phyloP scores from a whole-genome alignment of 306 rosid genomes.

The Castanea sativa region DNA sequence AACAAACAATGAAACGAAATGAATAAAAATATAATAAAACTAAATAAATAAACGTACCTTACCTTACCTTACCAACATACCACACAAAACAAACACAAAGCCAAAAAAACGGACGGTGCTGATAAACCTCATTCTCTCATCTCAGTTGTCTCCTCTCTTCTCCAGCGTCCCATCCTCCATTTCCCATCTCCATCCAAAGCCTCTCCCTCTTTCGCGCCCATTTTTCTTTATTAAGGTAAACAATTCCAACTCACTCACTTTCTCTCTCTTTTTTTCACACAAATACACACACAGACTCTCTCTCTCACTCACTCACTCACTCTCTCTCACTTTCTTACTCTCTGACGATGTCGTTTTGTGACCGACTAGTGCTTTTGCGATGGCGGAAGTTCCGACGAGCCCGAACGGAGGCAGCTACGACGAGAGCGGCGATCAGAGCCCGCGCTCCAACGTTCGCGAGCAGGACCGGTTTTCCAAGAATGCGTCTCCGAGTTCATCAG shows the following conservation, averaged over 20 bases:
- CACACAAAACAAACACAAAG: no score
- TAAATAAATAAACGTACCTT: no score
- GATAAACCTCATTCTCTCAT: no score
- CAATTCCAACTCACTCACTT: background rate
- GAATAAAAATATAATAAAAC: no score
- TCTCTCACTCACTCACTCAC: no score
- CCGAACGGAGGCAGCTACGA: slow-evolving; percentile 88
- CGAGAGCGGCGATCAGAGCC: slow-evolving; percentile 84
- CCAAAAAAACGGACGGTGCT: no score
- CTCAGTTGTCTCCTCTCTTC: no score
- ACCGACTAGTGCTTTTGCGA: slow-evolving; percentile 19
- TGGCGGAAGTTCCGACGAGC: slow-evolving; percentile 84
- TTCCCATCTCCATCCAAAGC: slow-evolving; percentile 45
- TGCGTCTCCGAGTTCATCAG: slow-evolving; percentile 97
- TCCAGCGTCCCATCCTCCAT: slow-evolving; percentile 86
- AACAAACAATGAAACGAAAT: no score
- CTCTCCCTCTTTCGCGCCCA: slow-evolving; percentile 70
- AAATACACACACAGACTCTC: background rate
- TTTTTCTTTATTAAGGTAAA: no score
- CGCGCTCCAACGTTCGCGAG: slow-evolving; percentile 81
- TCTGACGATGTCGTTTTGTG: slow-evolving; percentile 18
- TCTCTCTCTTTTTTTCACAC: background rate
- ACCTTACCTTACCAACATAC: no score
- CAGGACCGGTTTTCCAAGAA: slow-evolving; percentile 88
- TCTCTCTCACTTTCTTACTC: no score